Percentiles rank a stretch among this genome's conserved stretches.
Conservation (phyloP, 176 grass and related monocot species). For the Aegilops longissima region DNA sequence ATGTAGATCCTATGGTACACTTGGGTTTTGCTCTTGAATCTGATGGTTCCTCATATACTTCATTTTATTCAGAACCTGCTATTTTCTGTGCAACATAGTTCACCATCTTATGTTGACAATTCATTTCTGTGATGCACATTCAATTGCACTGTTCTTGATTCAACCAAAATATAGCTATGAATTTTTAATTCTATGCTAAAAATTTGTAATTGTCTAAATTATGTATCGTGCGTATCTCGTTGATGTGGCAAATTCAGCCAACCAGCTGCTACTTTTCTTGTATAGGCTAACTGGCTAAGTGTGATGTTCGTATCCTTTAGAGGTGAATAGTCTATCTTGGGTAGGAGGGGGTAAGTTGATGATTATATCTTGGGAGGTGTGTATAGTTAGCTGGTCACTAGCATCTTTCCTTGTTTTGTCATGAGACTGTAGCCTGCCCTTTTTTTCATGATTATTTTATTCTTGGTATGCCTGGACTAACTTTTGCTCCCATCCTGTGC, state of each 20-base stretch:
- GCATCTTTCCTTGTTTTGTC: not conserved
- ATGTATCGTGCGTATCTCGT: not conserved
- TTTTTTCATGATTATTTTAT: not conserved
- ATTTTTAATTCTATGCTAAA: not conserved
- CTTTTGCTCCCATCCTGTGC: not conserved
- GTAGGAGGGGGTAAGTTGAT: not conserved
- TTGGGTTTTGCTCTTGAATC: not conserved
- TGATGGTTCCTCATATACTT: not conserved
- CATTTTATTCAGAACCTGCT: not conserved
- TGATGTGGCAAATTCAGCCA: not conserved
- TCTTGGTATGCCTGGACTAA: slow-evolving; percentile 16
- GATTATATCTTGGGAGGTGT: slow-evolving; percentile 4
- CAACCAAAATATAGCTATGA: not conserved
- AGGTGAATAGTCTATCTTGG: slow-evolving; percentile 8
- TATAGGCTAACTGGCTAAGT: not conserved
- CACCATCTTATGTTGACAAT: not conserved
- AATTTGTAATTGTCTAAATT: not conserved
- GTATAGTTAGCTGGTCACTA: not conserved
- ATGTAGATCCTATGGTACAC: not conserved
- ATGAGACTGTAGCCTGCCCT: not conserved
- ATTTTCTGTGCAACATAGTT: not conserved
- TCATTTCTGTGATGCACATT: not conserved
- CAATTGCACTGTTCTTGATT: not conserved
- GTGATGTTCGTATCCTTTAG: not conserved
- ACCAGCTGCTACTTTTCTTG: not conserved